Base-by-base conservation (phyloP, 192 early-diverging fungal genomes). In the Endogone sp. region DNA sequence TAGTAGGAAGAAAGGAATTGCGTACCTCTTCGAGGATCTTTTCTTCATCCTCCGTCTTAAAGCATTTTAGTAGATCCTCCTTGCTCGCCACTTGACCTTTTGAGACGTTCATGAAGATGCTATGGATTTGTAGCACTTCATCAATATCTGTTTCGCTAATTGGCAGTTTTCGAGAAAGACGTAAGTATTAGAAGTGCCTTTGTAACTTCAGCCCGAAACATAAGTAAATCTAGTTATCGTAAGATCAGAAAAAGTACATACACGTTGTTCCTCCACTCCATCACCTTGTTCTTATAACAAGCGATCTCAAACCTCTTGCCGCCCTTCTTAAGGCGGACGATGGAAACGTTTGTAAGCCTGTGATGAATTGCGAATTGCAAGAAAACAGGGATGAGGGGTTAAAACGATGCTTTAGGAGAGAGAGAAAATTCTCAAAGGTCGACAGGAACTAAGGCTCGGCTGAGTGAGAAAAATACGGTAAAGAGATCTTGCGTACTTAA, bases 271-370 rank as follows among this genome's bases (percentile, higher is more conserved):
- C 96, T 83, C 94, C 94, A 98, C 79, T 99, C 96, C 66, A 93
- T 79, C 30, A 97, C 96, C 77, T 99, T 98, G 85, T 98, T 99
- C 76, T 97, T 98, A 82, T 98, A 99, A 78, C 94, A 97, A 11
- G 98, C 98, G 49, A 99, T 87, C 75, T 99, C 98, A 69, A 98
- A 99, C 30, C 98, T 89, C 78, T 95, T 97, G 49, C 98, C 98
- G 29, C 95, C 96, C 80, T 96, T 98, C 71, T 92, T 92, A 66
- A 98, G 81, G 54, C 94, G 92, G 21, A 99, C 98, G 37, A 98
- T 76, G 8, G 96, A 96, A 59, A 99, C 96, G 74, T 99, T 99
- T 58, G 97, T 98, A 56, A 99, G 81, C 62, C 90, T 91, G 70
- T 69, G 66, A 30, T 23, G 13, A 54, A 25, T 16, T 29, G 9